Base-by-base conservation (phyloP, 495 filamentous ascomycete species). In the Xylaria bambusicola region DNA sequence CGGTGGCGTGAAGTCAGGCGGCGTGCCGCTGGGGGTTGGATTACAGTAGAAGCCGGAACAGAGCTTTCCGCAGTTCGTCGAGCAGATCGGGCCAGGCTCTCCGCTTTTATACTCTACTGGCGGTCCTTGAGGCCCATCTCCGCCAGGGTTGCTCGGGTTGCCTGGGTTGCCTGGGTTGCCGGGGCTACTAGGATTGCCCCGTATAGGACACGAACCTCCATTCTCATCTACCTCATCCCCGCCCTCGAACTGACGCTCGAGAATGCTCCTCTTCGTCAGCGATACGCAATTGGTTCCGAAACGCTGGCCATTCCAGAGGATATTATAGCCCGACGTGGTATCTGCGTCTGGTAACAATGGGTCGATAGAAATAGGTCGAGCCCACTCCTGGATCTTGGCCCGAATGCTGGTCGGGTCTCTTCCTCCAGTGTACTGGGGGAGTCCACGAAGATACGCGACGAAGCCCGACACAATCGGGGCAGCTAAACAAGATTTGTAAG, bases 391-490 rank as follows among this genome's bases (percentile, higher is more conserved):
- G 31, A 35, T 35, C 31, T 35, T 35, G 31, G 31, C 31, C 31
- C 31, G 31, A 35, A 35, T 35, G 31, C 31, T 35, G 12, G 6
- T 35, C 31, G 31, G 31, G 31, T 35, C 31, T 35, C 31, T 35
- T 35, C 31, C 31, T 35, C 31, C 31, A 35, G 31, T 35, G 31
- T 35, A 35, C 31, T 35, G 31, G 31, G 31, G 31, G 31, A 35
- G 31, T 35, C 31, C 31, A 35, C 31, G 31, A 12, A 35, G 31
- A 35, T 35, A 88, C 52, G 81, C 73, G 1, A 84, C 82, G 2
- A 68, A 81, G 26, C 80, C 85, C 0, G 74, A 72, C 50, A 88
- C 86, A 1, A 84, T 88, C 33, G 82, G 83, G 0, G 31, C 31
- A 35, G 31, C 31, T 35, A 35, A 35, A 35, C 31, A 12, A 12